Conservation (phyloP, 108 stramenopile genomes). For the Fragilaria radians region DNA sequence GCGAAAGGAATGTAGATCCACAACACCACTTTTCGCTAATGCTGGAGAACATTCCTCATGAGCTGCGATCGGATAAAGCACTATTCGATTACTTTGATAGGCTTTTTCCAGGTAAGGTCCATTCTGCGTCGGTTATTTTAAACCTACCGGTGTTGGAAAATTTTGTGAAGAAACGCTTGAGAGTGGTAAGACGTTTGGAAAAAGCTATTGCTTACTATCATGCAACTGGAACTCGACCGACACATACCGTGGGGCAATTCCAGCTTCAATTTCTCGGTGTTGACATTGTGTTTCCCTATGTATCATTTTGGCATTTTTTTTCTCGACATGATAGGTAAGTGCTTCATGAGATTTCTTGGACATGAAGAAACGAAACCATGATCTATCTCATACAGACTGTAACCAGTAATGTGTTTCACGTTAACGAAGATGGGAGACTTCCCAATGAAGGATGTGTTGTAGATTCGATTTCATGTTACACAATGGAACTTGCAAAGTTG, state of each 20-base stretch:
- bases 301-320: constrained; percentile 22
- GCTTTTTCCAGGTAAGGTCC: constrained; percentile 80
- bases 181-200: constrained; percentile 65
- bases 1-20: constrained; percentile 30
- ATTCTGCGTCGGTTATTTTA: constrained; percentile 61
- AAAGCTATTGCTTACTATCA: constrained; percentile 74
- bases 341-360: neutral
- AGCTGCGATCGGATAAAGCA: constrained; percentile 70
- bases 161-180: constrained; percentile 34
- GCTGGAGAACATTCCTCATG: constrained; percentile 82
- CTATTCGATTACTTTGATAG: constrained; percentile 82
- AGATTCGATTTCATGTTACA: constrained; percentile 79
- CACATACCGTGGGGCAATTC: constrained; percentile 72
- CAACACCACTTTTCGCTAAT: constrained; percentile 79
- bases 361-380: neutral
- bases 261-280: constrained; percentile 64
- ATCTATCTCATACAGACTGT: too few species aligned
- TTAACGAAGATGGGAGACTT: constrained; percentile 14
- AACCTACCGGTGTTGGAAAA: constrained; percentile 79
- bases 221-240: constrained; percentile 52
- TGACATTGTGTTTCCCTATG: constrained; percentile 40
- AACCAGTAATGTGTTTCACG: too few species aligned
- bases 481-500: constrained; percentile 54
- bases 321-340: constrained; percentile 13
- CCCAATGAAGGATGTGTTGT: constrained; percentile 54